phyloP scores from a whole-genome alignment of 139 green algal genomes.

The Chlamydomonas schloesseri region DNA sequence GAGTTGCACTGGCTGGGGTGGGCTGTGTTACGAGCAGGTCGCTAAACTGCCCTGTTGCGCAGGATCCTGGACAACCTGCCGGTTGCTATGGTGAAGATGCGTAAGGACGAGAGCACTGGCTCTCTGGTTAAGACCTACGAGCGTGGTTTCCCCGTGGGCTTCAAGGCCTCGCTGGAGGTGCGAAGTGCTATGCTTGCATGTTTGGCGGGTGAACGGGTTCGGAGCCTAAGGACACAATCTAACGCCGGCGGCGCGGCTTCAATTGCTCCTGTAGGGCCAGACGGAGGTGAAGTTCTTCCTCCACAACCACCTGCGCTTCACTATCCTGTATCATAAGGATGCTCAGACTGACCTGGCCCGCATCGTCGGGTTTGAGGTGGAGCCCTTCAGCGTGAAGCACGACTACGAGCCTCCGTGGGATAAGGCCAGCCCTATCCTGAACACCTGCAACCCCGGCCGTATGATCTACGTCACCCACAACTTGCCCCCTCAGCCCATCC shows the following conservation, averaged over 20 bases:
- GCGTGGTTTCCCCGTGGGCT: slow-evolving; percentile 94
- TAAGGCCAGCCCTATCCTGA: slow-evolving; percentile 73
- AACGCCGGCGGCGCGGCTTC: too few species aligned
- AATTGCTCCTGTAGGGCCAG: slow-evolving; percentile 56
- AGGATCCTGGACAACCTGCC: slow-evolving; percentile 99
- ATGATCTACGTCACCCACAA: slow-evolving; percentile 88
- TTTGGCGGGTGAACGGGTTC: not conserved
- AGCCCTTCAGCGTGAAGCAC: slow-evolving; percentile 94
- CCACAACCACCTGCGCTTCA: slow-evolving; percentile 98
- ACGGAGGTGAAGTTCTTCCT: slow-evolving; percentile 86
- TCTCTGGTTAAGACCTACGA: slow-evolving; percentile 93
- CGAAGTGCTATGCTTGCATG: not conserved
- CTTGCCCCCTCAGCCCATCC: slow-evolving; percentile 81
- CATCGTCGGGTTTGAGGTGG: slow-evolving; percentile 99
- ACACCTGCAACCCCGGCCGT: slow-evolving; percentile 89
- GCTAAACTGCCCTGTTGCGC: slow-evolving; percentile 38
- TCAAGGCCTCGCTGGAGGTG: slow-evolving; percentile 76
- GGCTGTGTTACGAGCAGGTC: not conserved
- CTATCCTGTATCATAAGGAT: slow-evolving; percentile 96
- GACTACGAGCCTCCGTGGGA: slow-evolving; percentile 87
- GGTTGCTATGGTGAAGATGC: slow-evolving; percentile 91
- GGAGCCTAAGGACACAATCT: too few species aligned
- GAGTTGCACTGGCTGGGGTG: slow-evolving; percentile 14
- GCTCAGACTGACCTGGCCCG: slow-evolving; percentile 80
- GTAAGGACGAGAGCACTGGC: slow-evolving; percentile 79